Base-by-base conservation (phyloP, 441 rosid genomes). In the Erodium moschatum region DNA sequence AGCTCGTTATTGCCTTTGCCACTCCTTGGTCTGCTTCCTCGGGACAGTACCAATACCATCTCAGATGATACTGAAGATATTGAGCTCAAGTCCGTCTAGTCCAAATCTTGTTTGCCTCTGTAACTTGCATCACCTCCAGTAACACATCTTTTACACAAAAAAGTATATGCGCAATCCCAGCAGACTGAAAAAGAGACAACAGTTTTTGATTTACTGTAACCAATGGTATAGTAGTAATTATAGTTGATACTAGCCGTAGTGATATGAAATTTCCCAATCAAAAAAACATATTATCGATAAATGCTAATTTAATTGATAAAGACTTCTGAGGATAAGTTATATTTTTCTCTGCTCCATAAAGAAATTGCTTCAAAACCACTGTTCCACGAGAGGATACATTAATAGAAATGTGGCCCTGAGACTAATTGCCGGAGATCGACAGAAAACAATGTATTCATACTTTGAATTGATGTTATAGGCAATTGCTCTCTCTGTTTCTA, bases 1-100 rank as follows among this genome's bases (percentile, higher is more conserved):
- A 94, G 86, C 81, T 94, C 97, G 11, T 80, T 91, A 70, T 83
- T 94, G 70, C 97, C 98, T 65, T 80, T 91, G 76, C 98, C 98
- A 10, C 91, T 94, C 46, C 88, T 89, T 0, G 90, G 94, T 65
- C 97, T 89, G 42, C 89, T 94, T 24, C 96, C 97, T 0, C 6
- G 44, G 11, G 88, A 87, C 68, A 74, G 58, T 61, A 69, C 88
- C 4, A 89, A 85, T 16, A 15, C 71, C 56, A 42, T 21, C 70
- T 65, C 70, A 2, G 70, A 79, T 74, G 92, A 87, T 10, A 72
- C 64, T 40, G 84, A 63, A 69, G 97, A 88, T 44, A 73, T 86
- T 1, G 96, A 89, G 83, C 86, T 88, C 91, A 93, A 91, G 76
- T 85, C 92, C 35, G 58, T 50, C 7, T 50, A 85, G 81, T 75